Evolutionary conservation across 2,329 filamentous ascomycete genomes (phyloP).

Genomic region (Diaporthe amygdali): DNA sequence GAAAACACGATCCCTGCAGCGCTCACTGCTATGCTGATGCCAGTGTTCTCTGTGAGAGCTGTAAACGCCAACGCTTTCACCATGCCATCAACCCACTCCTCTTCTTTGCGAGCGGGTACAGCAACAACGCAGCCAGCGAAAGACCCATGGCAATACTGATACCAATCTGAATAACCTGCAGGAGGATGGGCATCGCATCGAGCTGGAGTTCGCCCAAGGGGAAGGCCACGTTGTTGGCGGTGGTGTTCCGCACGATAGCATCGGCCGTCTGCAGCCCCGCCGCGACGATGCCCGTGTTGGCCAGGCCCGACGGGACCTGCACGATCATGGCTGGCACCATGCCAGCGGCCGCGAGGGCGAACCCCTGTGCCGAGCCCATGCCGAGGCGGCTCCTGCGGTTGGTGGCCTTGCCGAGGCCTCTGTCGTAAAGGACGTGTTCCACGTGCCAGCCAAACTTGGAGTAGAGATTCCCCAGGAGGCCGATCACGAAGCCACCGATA

Average conservation of each 20-base stretch:
- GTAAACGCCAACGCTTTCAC: neutral
- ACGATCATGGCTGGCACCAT: slow-evolving; percentile 9
- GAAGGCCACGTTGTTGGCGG: slow-evolving; percentile 1
- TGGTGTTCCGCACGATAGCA: slow-evolving; percentile 6
- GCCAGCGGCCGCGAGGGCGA: neutral
- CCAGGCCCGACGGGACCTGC: neutral
- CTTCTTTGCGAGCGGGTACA: slow-evolving; percentile 1
- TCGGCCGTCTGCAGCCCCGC: slow-evolving; percentile 1
- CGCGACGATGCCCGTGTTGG: slow-evolving; percentile 5
- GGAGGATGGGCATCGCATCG: slow-evolving; percentile 1
- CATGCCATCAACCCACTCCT: slow-evolving; percentile 1
- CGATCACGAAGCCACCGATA: neutral
- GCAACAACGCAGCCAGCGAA: neutral
- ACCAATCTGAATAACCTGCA: slow-evolving; percentile 8
- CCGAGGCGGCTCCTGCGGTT: neutral
- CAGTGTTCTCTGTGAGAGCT: neutral
- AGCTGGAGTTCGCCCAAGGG: slow-evolving; percentile 1
- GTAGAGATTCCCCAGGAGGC: neutral
- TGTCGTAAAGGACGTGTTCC: neutral
- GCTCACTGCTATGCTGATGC: neutral
- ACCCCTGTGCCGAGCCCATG: neutral
- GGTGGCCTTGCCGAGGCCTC: neutral
- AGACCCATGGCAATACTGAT: slow-evolving; percentile 10
- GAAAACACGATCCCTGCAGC: neutral
- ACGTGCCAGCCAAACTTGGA: slow-evolving; percentile 5